Conservation (phyloP, 306 rosid genomes). For the Vigna radiata region DNA sequence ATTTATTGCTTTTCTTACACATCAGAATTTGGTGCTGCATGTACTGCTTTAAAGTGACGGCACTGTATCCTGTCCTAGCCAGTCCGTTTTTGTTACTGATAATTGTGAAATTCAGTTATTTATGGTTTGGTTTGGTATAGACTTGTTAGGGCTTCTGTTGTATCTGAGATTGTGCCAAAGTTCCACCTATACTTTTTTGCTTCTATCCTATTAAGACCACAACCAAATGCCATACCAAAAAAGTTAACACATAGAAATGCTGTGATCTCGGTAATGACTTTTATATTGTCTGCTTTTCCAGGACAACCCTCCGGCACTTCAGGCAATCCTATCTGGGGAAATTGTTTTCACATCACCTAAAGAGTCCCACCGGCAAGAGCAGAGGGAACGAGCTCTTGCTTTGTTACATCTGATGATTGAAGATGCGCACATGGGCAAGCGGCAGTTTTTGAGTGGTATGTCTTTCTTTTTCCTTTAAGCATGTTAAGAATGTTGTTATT, state of each 20-base stretch:
- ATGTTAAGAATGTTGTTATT: slow-evolving; percentile 2
- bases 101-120: not conserved
- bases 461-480: slow-evolving; percentile 41
- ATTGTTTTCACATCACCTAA: slow-evolving; percentile 59
- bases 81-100: not conserved
- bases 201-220: slow-evolving; percentile 11
- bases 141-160: not conserved
- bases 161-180: not conserved
- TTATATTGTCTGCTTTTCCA: slow-evolving; percentile 52
- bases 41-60: not conserved
- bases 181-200: slow-evolving; percentile 29
- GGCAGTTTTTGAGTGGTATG: slow-evolving; percentile 93
- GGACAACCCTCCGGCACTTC: slow-evolving; percentile 82
- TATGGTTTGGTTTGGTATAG: not conserved
- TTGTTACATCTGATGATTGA: slow-evolving; percentile 97
- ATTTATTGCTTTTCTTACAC: not conserved
- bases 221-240: slow-evolving; percentile 3
- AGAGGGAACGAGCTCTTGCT: slow-evolving; percentile 94
- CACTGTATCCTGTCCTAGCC: not conserved
- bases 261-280: slow-evolving; percentile 45
- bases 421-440: slow-evolving; percentile 93
- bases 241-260: slow-evolving; percentile 23
- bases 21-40: not conserved
- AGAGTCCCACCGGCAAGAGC: slow-evolving; percentile 81
- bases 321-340: slow-evolving; percentile 81